Base-by-base conservation (phyloP, 768 basidiomycete genomes). In the Phaeotremella skinneri region DNA sequence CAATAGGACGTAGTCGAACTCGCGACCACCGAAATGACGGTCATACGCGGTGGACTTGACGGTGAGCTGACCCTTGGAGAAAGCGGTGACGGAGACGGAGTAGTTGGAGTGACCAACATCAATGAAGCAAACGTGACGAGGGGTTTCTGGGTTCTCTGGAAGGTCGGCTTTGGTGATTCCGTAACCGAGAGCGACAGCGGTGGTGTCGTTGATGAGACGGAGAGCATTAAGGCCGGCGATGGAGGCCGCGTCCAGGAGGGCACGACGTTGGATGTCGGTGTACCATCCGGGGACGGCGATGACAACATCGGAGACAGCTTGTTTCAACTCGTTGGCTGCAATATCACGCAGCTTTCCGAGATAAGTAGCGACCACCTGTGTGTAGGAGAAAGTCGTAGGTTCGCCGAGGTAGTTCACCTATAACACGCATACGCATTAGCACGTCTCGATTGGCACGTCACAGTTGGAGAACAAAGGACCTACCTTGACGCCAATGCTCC, bases 81-180 rank as follows among this genome's bases (percentile, higher is more conserved):
- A 98, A 20, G 90, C 90, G 55, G 92, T 86, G 74, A 98, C 83
- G 68, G 91, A 76, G 61, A 88, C 89, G 26, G 90, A 88, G 79
- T 92, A 82, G 79, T 85, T 85, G 4, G 91, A 90, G 82, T 98
- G 96, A 50, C 96, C 96, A 58, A 93, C 85, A 70, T 99, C 96
- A 70, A 98, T 85, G 72, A 99, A 97, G 63, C 87, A 88, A 77
- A 99, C 86, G 76, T 96, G 83, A 31, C 87, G 84, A 0, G 93
- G 87, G 64, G 80, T 81, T 62, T 93, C 91, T 31, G 85, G 76
- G 14, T 87, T 85, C 32, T 78, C 78, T 21, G 96, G 96, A 43
- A 99, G 86, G 77, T 99, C 96, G 26, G 88, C 85, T 80, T 99
- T 99, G 66, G 94, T 99, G 82, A 98, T 98, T 67, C 96, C 96